Evolutionary conservation across 2,329 filamentous ascomycete species (phyloP), one percentile per base, ranked within the genome.

Genomic region (Colletotrichum siamense): DNA sequence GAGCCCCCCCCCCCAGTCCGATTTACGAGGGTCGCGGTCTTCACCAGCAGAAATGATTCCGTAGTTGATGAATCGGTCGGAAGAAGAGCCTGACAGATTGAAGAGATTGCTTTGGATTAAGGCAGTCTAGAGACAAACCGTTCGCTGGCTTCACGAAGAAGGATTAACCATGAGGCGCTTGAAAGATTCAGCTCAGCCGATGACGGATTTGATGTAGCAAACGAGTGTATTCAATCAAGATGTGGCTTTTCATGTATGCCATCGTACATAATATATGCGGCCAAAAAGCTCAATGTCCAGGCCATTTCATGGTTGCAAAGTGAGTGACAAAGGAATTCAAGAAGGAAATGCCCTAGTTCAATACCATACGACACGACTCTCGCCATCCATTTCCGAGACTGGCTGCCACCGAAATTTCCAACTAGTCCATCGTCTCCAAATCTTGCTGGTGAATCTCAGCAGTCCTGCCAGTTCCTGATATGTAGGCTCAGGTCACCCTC

Each of bases 1-100:
- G 10, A 44, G 39, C 5, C 0, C 9, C 28, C 9, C 9, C 30
- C 39, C 18, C 0, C 10, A n/a, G 39, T n/a, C 39, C 1, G 10
- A n/a, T 44, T n/a, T 10, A 44, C 16, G 2, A 39, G 34, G 39
- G 18, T n/a, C 5, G 10, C 8, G 39, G 18, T 18, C 0, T 18
- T n/a, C 8, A 44, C 16, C 9, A 44, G 39, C 39, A 18, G 18
- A 2, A 6, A 18, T 44, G 18, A 18, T n/a, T 44, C 8, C 18
- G 3, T 44, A 44, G 39, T 44, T 18, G 34, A 8, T 4, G 0
- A 8, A 39, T 16, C 34, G 34, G 15, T 8, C 15, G 15, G 34
- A 39, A 39, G 34, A 39, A 39, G 1, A 39, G 4, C 34, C 15
- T 39, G 15, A 39, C 15, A 39, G 34, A 4, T 39, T 18, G 34